Percentiles rank a stretch among this genome's conserved stretches.
Conservation (phyloP, 1,139 yeast genomes). For the Sugiyamaella grinbergsii region DNA sequence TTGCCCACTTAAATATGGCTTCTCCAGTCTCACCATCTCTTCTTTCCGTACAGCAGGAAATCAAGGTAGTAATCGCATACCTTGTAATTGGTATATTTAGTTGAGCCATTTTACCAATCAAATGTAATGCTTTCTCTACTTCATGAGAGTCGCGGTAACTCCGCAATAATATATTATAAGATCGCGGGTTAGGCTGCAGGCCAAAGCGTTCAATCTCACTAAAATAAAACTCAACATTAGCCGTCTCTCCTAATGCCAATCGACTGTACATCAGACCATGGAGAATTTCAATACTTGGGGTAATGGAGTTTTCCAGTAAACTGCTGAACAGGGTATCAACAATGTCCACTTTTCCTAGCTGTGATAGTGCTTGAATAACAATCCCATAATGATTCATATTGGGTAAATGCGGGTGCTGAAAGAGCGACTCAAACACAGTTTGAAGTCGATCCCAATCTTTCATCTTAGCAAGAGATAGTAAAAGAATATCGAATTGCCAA, state of each 20-base stretch:
- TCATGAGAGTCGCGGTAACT: constrained; percentile 39
- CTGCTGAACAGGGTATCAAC: constrained; percentile 57
- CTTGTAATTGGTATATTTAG: constrained; percentile 34
- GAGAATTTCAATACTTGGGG: constrained; percentile 53
- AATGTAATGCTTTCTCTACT: constrained; percentile 37
- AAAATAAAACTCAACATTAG: constrained; percentile 50
- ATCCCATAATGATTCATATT: constrained; percentile 60
- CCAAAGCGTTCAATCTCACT: constrained; percentile 46
- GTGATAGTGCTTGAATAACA: constrained; percentile 64
- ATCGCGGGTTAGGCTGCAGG: constrained; percentile 39
- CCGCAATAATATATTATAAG: constrained; percentile 36
- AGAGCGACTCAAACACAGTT: constrained; percentile 61
- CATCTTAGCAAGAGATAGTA: constrained; percentile 51
- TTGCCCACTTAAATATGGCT: constrained; percentile 37
- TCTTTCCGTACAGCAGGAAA: constrained; percentile 39
- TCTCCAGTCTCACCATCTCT: constrained; percentile 38
- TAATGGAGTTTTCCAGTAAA: constrained; percentile 48
- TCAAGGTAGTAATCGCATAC: constrained; percentile 34
- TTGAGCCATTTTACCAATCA: constrained; percentile 36
- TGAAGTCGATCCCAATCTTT: constrained; percentile 64
- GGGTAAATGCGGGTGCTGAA: constrained; percentile 58
- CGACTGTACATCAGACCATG: constrained; percentile 51
- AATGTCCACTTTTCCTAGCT: constrained; percentile 56
- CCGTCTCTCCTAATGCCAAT: constrained; percentile 50
- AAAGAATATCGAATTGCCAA: constrained; percentile 35